These are phyloP conservation scores for Plasmodium adleri DNA, from an alignment of 169 alveolate genomes.

Conservation along the genomic window DNA sequence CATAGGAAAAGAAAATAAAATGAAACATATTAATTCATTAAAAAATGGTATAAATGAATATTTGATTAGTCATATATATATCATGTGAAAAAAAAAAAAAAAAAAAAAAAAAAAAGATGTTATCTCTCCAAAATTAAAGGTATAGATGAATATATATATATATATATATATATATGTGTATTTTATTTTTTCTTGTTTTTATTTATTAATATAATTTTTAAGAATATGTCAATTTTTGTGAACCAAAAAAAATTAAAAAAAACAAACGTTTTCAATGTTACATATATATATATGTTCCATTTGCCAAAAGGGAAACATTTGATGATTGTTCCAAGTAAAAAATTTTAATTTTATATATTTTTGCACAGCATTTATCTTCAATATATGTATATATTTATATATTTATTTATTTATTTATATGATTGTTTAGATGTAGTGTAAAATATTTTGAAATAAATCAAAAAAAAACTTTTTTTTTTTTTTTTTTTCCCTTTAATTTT, in stretches of 20 bases:
- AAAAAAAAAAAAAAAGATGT: not conserved
- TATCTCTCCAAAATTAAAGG: too few relatives aligned
- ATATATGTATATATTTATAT: not conserved
- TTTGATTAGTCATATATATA: too few relatives aligned
- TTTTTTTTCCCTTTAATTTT: too few relatives aligned
- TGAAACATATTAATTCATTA: not conserved
- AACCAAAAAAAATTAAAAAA: not conserved
- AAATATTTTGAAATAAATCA: too few relatives aligned
- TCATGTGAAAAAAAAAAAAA: not conserved
- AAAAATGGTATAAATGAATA: too few relatives aligned
- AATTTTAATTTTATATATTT: not conserved
- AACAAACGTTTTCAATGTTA: not conserved
- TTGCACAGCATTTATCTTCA: not conserved
- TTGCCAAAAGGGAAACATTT: too few relatives aligned
- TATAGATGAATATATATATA: too few relatives aligned
- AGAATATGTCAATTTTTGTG: not conserved
- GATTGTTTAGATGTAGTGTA: too few relatives aligned
- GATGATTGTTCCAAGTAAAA: not conserved
- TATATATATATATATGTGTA: too few relatives aligned
- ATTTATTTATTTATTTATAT: not conserved
- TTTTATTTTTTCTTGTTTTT: too few relatives aligned
- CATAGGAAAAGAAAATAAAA: constrained; percentile 72
- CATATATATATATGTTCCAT: not conserved
- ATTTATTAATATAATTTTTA: too few relatives aligned
- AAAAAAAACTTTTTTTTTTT: too few relatives aligned